Conservation (phyloP, 139 green algal species). For the Nannochloris sp. region DNA sequence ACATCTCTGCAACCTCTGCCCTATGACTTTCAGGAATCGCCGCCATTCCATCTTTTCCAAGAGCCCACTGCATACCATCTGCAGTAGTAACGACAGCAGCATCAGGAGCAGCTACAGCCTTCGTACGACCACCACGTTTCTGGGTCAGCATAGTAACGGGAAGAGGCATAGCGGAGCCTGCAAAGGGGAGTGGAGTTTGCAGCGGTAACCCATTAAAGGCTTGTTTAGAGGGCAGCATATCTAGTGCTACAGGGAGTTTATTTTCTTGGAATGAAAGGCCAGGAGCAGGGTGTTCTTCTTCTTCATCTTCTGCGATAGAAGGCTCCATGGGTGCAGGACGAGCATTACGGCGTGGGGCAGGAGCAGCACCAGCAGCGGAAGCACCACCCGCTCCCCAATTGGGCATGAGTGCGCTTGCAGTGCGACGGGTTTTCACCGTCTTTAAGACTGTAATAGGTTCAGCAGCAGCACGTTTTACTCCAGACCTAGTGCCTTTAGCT, state of each 20-base stretch:
- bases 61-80: conserved; percentile 31
- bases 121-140: conserved; percentile 23
- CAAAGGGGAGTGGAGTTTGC: conserved; percentile 35
- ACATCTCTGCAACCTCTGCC: conserved; percentile 20
- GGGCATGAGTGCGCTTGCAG: not conserved
- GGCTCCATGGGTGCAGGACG: not conserved
- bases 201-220: conserved; percentile 19
- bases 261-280: not conserved
- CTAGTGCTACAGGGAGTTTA: not conserved
- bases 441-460: conserved; percentile 18
- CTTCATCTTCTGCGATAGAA: not conserved
- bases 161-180: conserved; percentile 12
- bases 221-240: not conserved
- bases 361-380: too few species aligned
- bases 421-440: conserved; percentile 1
- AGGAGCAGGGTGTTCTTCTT: not conserved
- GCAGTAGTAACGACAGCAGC: conserved; percentile 23
- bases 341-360: not conserved
- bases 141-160: conserved; percentile 20
- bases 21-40: conserved; percentile 23
- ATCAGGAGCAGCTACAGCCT: conserved; percentile 9
- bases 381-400: too few species aligned
- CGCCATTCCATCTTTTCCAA: conserved; percentile 12
- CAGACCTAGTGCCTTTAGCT: not conserved
- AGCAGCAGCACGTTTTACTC: not conserved